These are phyloP conservation scores for Verticillium nubilum DNA, from an alignment of 2,329 filamentous ascomycete species.

Conservation along the genomic window DNA sequence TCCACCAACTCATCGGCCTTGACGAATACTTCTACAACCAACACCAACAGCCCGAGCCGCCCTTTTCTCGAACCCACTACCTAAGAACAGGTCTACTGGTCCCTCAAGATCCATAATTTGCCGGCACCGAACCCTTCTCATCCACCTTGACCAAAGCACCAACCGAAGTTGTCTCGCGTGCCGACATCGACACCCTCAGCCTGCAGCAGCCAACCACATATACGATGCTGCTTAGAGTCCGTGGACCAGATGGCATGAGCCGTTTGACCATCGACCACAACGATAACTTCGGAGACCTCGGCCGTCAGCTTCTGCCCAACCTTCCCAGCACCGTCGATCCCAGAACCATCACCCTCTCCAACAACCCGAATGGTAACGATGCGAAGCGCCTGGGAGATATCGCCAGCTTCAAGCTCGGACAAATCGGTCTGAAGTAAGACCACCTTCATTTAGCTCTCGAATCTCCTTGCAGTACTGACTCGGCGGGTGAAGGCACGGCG, in stretches of 20 bases:
- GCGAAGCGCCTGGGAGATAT: constrained; percentile 56
- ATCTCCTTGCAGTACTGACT: neutral
- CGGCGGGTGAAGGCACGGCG: constrained; percentile 63
- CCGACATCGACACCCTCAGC: neutral
- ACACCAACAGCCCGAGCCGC: neutral
- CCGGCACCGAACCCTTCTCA: neutral
- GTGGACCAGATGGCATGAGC: constrained; percentile 89
- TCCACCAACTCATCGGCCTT: neutral
- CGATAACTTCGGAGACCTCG: constrained; percentile 65
- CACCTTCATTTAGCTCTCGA: neutral
- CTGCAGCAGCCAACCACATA: neutral
- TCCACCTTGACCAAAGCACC: neutral
- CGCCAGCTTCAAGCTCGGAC: constrained; percentile 45
- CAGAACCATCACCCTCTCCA: constrained; percentile 55
- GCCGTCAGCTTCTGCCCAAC: constrained; percentile 49
- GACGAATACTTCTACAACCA: neutral
- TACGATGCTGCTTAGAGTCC: constrained; percentile 79
- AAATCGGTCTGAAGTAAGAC: constrained; percentile 54
- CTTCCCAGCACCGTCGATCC: constrained; percentile 59
- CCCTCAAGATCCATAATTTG: too few relatives aligned
- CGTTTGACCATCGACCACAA: constrained; percentile 72
- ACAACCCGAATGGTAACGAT: constrained; percentile 53
- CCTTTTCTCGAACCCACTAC: neutral
- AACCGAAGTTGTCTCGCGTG: neutral
- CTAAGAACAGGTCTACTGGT: neutral